Percentiles rank a stretch among this genome's conserved stretches.
phyloP scores from a whole-genome alignment of 495 filamentous ascomycete species.

The Tuber brumale region DNA sequence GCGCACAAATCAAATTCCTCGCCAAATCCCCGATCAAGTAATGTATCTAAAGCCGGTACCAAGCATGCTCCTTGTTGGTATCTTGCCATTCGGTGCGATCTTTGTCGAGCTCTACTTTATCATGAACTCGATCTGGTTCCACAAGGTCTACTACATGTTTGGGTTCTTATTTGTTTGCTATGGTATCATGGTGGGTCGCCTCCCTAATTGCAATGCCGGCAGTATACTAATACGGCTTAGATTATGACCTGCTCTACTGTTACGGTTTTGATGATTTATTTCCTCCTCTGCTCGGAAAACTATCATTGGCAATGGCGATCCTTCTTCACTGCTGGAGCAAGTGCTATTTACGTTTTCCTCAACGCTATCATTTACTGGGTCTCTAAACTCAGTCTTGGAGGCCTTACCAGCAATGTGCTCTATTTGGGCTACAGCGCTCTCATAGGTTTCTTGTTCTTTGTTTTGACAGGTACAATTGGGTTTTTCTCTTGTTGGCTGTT shows the following conservation, averaged over 20 bases:
- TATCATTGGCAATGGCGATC: slow-evolving; percentile 98
- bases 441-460: slow-evolving; percentile 84
- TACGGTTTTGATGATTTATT: slow-evolving; percentile 88
- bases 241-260: slow-evolving; percentile 90
- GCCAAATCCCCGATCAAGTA: slow-evolving; percentile 78
- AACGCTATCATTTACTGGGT: slow-evolving; percentile 85
- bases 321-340: slow-evolving; percentile 81
- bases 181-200: slow-evolving; percentile 62
- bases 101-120: slow-evolving; percentile 98
- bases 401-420: slow-evolving; percentile 75
- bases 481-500: slow-evolving; percentile 94
- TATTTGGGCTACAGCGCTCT: slow-evolving; percentile 90
- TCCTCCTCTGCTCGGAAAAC: slow-evolving; percentile 89
- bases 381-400: slow-evolving; percentile 73
- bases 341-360: slow-evolving; percentile 79
- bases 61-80: slow-evolving; percentile 79
- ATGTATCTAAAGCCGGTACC: slow-evolving; percentile 78
- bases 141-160: slow-evolving; percentile 99
- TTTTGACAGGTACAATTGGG: slow-evolving; percentile 93
- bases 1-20: slow-evolving; percentile 94
- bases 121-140: slow-evolving; percentile 95
- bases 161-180: slow-evolving; percentile 98
- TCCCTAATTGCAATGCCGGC: slow-evolving; percentile 2
- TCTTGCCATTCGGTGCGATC: slow-evolving; percentile 91
- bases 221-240: slow-evolving; percentile 9